Conservation (phyloP, 2,329 filamentous ascomycete genomes). For the Berkeleyomyces rouxiae region DNA sequence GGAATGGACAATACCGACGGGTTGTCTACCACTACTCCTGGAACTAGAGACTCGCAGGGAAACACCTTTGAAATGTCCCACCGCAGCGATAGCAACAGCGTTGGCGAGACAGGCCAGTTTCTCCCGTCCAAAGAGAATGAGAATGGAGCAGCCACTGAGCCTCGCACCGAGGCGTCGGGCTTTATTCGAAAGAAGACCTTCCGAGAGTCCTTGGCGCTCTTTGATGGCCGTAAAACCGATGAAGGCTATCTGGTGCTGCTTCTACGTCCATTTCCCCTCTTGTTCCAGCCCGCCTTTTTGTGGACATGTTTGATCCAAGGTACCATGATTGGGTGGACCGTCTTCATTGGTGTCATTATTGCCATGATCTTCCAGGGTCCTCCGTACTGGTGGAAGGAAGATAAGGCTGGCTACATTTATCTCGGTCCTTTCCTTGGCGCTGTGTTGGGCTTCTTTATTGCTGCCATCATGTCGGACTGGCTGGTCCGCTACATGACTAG, state of each 20-base stretch:
- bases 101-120: neutral
- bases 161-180: neutral
- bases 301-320: constrained; percentile 73
- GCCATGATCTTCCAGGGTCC: constrained; percentile 68
- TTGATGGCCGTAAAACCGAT: constrained; percentile 69
- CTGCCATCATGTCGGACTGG: constrained; percentile 58
- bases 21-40: neutral
- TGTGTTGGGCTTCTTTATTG: constrained; percentile 57
- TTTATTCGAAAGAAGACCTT: constrained; percentile 39
- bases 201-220: constrained; percentile 43
- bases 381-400: constrained; percentile 66
- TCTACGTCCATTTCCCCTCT: constrained; percentile 64
- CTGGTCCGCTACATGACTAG: constrained; percentile 54
- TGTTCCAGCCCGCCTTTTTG: constrained; percentile 69
- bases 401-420: constrained; percentile 74
- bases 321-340: constrained; percentile 85
- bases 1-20: constrained; percentile 21
- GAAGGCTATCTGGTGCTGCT: constrained; percentile 51
- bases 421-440: constrained; percentile 74
- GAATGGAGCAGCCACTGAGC: neutral
- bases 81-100: neutral
- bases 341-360: constrained; percentile 73
- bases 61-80: neutral
- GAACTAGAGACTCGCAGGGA: neutral
- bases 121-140: neutral